Evolutionary conservation across 192 early-diverging fungal genomes (phyloP), one percentile per base, ranked within the genome.

Genomic region (Umbelopsis sp.): DNA sequence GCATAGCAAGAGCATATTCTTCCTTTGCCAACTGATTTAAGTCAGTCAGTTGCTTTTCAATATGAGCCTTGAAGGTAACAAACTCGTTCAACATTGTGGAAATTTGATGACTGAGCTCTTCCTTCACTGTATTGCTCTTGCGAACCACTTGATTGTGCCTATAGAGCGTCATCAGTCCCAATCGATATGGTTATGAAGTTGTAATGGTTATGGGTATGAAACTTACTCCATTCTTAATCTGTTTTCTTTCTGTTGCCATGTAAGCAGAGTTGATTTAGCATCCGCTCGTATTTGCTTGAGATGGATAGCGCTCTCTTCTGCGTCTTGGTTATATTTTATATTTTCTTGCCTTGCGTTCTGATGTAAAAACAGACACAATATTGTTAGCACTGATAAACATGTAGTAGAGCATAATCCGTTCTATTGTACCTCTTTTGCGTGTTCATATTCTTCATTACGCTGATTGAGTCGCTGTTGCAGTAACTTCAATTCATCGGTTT

Each of bases 241-340:
- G 56, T 62, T 62, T 32, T 62, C 56, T 14, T 62, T 62, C 56
- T 62, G 56, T 7, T 62, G 56, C 56, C 56, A 62, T 32, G 56
- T 34, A 20, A 62, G 31, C 17, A 62, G 31, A 62, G 56, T 31
- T n/a, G 56, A 62, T n/a, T 62, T 62, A 29, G 56, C 56, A 62
- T 62, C 56, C 17, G 56, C 56, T 34, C 56, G 56, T 62, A 62
- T 62, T 32, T 62, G 56, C 56, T 62, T 62, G 31, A 62, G 56
- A n/a, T 62, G 56, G 10, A 29, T 62, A 16, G 29, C 56, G 12
- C 56, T 36, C 26, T 62, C 56, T 62, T 62, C 56, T 20, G 56
- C 31, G 26, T 62, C 56, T 26, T 62, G 56, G 11, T 62, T 62
- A 34, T 62, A 62, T 32, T 62, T 32, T 2, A 62, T 62, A 34